Base-by-base conservation (phyloP, 768 basidiomycete genomes). In the Panus rudis region DNA sequence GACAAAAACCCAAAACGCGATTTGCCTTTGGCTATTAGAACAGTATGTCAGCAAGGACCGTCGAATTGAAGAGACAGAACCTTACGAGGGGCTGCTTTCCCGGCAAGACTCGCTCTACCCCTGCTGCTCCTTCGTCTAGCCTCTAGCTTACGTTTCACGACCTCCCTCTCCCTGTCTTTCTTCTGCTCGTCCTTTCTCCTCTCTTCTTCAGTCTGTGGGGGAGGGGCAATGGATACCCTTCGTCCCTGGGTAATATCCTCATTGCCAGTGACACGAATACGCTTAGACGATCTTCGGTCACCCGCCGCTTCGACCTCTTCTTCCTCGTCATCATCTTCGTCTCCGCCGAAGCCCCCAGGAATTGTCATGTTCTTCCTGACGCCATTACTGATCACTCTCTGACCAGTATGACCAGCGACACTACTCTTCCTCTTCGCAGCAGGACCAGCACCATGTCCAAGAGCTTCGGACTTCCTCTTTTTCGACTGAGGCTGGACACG, bases 41-140 rank as follows among this genome's bases (percentile, higher is more conserved):
- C 61, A 41, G 34, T 41, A 19, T 23, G 46, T 39, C 37, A 28
- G 26, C 50, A 32, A 30, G 46, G 39, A 28, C 16, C 26, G 13
- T 47, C 25, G 43, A 2, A 11, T 40, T 38, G 12, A 42, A 42
- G 6, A 37, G 6, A 59, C 72, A 62, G 53, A 78, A 73, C 48
- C 16, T 38, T 12, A 25, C 70, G 46, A 12, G 48, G 52, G 32
- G 56, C 50, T 13, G 26, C 43, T 45, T 45, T 54, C 8, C 51
- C 58, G n/a, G 53, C 63, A 6, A 67, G 50, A 52, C 72, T 75
- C 20, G 50, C 40, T 48, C 69, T 53, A 6, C 73, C 79, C 51
- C 70, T 71, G 49, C 84, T 87, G 51, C 85, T 88, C 54, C 83
- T 69, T 51, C 86, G 68, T 56, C 73, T 72, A 10, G 83, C 81